Conservation (phyloP, 2,329 filamentous ascomycete species). For the Pleochaeta shiraiana region DNA sequence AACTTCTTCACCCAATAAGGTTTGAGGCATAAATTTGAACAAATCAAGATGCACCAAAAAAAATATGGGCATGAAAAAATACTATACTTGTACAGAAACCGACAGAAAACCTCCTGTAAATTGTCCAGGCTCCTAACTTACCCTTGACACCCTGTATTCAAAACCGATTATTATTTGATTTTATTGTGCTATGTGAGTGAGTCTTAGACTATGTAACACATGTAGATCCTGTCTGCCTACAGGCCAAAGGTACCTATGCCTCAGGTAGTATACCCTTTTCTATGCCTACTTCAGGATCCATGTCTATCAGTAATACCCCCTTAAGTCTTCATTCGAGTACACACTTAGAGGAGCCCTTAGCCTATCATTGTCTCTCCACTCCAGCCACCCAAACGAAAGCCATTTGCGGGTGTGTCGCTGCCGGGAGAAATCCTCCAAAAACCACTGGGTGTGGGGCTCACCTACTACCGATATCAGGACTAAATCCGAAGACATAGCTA, state of each 20-base stretch:
- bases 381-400: background rate
- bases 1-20: no score
- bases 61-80: no score
- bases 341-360: background rate
- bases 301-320: background rate
- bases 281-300: background rate
- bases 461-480: constrained; percentile 1
- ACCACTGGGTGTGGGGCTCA: background rate
- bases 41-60: no score
- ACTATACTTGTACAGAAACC: no score
- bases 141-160: no score
- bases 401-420: background rate
- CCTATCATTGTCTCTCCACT: background rate
- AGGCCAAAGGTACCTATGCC: background rate
- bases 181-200: background rate
- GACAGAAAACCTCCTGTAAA: no score
- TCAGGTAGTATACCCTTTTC: background rate
- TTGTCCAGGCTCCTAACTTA: no score
- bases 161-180: no score
- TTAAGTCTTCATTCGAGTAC: background rate
- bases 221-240: background rate
- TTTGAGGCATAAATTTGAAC: no score
- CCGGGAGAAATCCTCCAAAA: background rate
- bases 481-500: constrained; percentile 4
- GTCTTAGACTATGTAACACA: background rate